Conservation (phyloP, 805 yeast species). For the Candida ipomoeae region DNA sequence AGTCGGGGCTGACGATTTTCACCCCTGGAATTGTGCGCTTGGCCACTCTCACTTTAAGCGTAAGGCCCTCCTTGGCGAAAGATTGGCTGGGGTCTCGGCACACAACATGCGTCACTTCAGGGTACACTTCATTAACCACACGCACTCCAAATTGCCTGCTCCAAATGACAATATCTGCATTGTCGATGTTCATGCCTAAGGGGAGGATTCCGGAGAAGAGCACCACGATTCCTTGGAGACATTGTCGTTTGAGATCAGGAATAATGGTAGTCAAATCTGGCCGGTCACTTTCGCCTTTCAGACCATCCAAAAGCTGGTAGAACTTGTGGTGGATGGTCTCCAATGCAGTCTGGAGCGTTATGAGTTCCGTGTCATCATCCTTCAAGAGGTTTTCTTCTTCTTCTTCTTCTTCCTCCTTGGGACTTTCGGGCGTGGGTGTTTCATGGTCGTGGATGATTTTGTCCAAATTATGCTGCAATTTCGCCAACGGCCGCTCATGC, state of each 20-base stretch:
- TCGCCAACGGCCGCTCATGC: constrained; percentile 79
- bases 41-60: constrained; percentile 82
- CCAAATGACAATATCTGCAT: constrained; percentile 90
- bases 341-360: constrained; percentile 58
- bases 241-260: constrained; percentile 66
- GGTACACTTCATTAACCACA: constrained; percentile 66
- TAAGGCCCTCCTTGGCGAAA: constrained; percentile 37
- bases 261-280: constrained; percentile 71
- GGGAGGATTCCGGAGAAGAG: constrained; percentile 90
- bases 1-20: constrained; percentile 83
- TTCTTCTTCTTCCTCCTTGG: constrained; percentile 27
- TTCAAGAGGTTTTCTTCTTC: constrained; percentile 52
- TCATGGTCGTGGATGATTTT: constrained; percentile 36
- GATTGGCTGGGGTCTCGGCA: constrained; percentile 61
- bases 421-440: constrained; percentile 21
- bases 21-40: constrained; percentile 55
- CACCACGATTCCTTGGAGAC: constrained; percentile 64
- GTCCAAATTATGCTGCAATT: constrained; percentile 70
- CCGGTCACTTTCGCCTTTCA: constrained; percentile 15
- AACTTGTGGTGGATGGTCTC: constrained; percentile 61
- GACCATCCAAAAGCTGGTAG: constrained; percentile 31
- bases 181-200: constrained; percentile 63
- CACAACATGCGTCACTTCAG: constrained; percentile 79
- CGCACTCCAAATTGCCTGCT: constrained; percentile 86
- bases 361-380: constrained; percentile 80